Base-by-base conservation (phyloP, 2,329 filamentous ascomycete species). In the Hypoxylon sp. region DNA sequence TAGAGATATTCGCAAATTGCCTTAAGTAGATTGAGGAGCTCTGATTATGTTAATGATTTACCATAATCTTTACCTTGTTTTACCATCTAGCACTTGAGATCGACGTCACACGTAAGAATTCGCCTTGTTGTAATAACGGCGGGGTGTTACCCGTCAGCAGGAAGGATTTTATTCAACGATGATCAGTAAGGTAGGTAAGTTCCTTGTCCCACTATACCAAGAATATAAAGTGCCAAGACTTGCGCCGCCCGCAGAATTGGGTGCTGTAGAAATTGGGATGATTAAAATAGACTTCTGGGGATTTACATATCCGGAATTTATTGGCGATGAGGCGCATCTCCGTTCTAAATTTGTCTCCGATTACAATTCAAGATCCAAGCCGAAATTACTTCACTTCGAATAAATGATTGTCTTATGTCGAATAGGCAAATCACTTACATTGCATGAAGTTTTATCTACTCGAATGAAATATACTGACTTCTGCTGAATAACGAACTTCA, bases 151-250 rank as follows among this genome's bases (percentile, higher is more conserved):
- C 17, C 39, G 39, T 44, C 39, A 44, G 39, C 39, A 44, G 39
- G 6, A 42, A 17, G 39, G 39, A 42, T 42, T 19, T 8, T 17
- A 42, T 42, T 42, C 37, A 42, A 42, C n/a, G n/a, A 19, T 4
- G 17, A 22, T 44, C n/a, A 22, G 17, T 44, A 19, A 6, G 8
- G 19, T 22, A 22, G 19, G 19, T 22, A 22, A 22, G 19, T 22
- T 44, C 3, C 26, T 26, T n/a, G n/a, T n/a, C n/a, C n/a, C n/a
- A n/a, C n/a, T 26, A 6, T 44, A 1, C n/a, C 39, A 17, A 17
- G 39, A 44, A 44, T 44, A 44, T n/a, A 44, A 44, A 22, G 39
- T n/a, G 39, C 39, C 17, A 44, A 44, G 39, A 44, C 37, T 42
- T 17, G 14, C 39, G 39, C 39, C 37, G 14, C 37, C 39, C 17